These are phyloP conservation scores for Calonectria pteridis DNA, from an alignment of 2,329 filamentous ascomycete species.

Conservation along the genomic window DNA sequence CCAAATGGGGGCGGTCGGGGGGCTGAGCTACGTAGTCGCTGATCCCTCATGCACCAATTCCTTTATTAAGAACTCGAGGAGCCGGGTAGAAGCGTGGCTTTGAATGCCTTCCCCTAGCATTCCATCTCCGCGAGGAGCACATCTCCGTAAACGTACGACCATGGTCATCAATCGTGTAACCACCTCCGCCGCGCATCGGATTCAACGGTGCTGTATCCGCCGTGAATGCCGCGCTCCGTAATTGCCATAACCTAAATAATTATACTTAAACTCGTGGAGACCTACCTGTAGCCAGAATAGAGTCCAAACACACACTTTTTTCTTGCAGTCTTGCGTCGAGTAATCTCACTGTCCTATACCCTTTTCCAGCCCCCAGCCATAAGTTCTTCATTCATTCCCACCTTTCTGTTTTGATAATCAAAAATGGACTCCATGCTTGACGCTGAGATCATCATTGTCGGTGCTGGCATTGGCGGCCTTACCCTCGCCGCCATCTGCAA, in stretches of 20 bases:
- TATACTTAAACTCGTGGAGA: not conserved
- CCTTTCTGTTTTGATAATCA: not conserved
- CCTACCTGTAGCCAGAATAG: constrained; percentile 1
- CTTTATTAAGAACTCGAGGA: constrained; percentile 1
- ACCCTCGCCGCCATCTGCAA: constrained; percentile 25
- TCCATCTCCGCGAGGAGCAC: constrained; percentile 20
- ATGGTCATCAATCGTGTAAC: not conserved
- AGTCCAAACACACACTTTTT: not conserved
- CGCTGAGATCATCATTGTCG: constrained; percentile 24
- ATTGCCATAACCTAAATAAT: not conserved
- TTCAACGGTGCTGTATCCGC: not conserved
- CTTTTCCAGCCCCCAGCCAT: not conserved
- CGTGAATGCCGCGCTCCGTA: not conserved
- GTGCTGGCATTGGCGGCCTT: constrained; percentile 24
- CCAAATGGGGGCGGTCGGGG: not conserved
- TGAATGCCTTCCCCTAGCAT: not conserved
- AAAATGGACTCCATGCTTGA: constrained; percentile 20
- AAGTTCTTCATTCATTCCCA: not conserved
- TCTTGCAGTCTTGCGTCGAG: not conserved
- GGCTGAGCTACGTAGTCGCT: constrained; percentile 1
- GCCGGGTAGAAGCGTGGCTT: not conserved
- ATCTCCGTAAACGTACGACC: constrained; percentile 3
- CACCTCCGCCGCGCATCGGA: constrained; percentile 20
- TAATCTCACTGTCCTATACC: not conserved
- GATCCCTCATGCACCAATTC: not conserved